Conservation (phyloP, 2,329 filamentous ascomycete species). For the Aspergillus uvarum region DNA sequence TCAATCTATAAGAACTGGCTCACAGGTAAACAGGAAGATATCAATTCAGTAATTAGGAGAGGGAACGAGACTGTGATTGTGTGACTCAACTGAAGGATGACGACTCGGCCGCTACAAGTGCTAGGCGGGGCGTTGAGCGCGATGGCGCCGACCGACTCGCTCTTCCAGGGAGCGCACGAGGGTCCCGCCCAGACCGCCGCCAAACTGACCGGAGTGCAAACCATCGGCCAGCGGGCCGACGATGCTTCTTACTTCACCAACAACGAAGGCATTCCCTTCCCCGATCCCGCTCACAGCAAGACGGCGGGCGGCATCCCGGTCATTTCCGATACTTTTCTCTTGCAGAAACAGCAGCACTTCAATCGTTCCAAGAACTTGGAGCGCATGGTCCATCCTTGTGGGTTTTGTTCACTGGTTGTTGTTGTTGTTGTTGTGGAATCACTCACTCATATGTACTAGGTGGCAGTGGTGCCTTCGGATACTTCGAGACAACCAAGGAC, state of each 20-base stretch:
- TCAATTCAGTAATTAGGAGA: neutral
- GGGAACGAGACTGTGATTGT: neutral
- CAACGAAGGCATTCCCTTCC: slow-evolving; percentile 55
- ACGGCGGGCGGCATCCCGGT: slow-evolving; percentile 54
- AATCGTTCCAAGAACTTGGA: slow-evolving; percentile 57
- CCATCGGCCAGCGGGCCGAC: slow-evolving; percentile 50
- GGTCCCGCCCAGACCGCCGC: slow-evolving; percentile 54
- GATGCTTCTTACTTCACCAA: slow-evolving; percentile 56
- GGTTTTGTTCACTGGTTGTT: neutral
- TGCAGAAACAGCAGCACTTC: slow-evolving; percentile 58
- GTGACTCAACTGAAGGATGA: neutral
- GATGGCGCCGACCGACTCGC: slow-evolving; percentile 9
- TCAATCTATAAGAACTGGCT: neutral
- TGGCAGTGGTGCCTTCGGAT: slow-evolving; percentile 27
- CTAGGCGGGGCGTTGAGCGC: neutral
- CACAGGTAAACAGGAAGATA: neutral
- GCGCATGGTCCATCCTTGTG: slow-evolving; percentile 35
- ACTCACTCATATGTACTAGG: neutral
- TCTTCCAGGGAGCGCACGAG: slow-evolving; percentile 49
- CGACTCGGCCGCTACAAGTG: neutral
- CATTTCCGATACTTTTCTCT: slow-evolving; percentile 52
- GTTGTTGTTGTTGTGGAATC: neutral
- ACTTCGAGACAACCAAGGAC: slow-evolving; percentile 28
- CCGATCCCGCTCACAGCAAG: slow-evolving; percentile 54
- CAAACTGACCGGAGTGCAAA: slow-evolving; percentile 50